Base-by-base conservation (phyloP, 805 yeast species). In the Starmerella tilneyi region DNA sequence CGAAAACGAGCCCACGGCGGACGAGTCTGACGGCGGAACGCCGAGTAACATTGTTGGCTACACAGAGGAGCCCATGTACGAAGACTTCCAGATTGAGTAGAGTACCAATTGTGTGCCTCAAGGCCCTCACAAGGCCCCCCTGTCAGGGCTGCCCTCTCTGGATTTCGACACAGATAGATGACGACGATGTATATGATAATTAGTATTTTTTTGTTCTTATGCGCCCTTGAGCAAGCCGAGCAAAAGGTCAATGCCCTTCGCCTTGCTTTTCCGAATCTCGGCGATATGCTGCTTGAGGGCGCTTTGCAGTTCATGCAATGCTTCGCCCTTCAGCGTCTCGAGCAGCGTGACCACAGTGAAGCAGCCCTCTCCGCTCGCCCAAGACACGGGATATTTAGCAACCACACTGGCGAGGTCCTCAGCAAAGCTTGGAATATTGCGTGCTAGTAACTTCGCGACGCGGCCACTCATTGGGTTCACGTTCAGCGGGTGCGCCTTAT, bases 301-400 rank as follows among this genome's bases (percentile, higher is more conserved):
- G 58, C 76, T 72, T 47, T 68, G 57, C 53, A 82, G 76, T 24
- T 64, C 60, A 47, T 72, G 66, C 3, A 20, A 39, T n/a, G 37
- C 34, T 33, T 67, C 65, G 36, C 66, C 67, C 3, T 67, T 69
- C 56, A 81, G 68, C 23, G 73, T 72, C 64, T 89, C 96, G 55
- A 70, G 73, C n/a, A 85, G 64, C 0, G 94, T 76, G 41, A 84
- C 88, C 44, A 88, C 69, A 15, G 84, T 83, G 59, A 89, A 89
- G 15, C 94, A 76, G 32, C 92, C 84, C 34, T 71, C 71, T 34
- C 75, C 73, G 31, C 72, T 74, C 36, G 81, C 73, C 96, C 96
- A 89, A 47, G 66, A 69, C 29, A 64, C 65, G 29, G 84, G 64
- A 44, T 74, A 70, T 26, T 69, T 70, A 49, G 72, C 70, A 15